Evolutionary conservation across 441 rosid species (phyloP).

Genomic region (Omphalea diandra): DNA sequence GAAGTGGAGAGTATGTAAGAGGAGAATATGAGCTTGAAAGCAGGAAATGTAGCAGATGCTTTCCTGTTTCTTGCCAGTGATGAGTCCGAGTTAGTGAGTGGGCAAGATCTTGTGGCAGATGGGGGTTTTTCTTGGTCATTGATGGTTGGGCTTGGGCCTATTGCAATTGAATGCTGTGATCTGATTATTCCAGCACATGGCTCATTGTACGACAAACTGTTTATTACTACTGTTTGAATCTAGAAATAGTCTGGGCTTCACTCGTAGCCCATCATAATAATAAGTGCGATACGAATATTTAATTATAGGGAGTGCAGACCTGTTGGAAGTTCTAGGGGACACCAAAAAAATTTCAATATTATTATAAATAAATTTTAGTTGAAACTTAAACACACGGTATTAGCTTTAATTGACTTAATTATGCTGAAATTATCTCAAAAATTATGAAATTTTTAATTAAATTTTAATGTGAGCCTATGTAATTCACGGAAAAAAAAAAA

Average conservation of each 20-base stretch:
- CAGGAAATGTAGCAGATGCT: slow-evolving; percentile 34
- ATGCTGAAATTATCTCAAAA: too few species aligned
- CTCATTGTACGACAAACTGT: not conserved
- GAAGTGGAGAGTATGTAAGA: slow-evolving; percentile 19
- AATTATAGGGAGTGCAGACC: not conserved
- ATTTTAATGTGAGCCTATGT: too few species aligned
- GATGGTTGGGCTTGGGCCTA: not conserved
- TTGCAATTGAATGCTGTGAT: too few species aligned
- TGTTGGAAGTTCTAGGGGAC: not conserved
- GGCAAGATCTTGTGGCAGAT: slow-evolving; percentile 42
- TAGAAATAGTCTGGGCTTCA: not conserved
- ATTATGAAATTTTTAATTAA: too few species aligned
- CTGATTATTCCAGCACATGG: not conserved
- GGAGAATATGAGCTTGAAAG: slow-evolving; percentile 16
- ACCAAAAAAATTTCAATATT: too few species aligned
- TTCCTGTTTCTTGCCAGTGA: slow-evolving; percentile 38
- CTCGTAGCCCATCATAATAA: not conserved
- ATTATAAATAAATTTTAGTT: too few species aligned
- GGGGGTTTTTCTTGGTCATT: slow-evolving; percentile 19
- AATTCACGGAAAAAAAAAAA: too few species aligned
- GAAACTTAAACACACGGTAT: too few species aligned
- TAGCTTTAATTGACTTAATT: too few species aligned
- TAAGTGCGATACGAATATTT: not conserved
- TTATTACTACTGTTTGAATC: not conserved
- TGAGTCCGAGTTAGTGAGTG: slow-evolving; percentile 37